These are phyloP conservation scores for Circinella minor DNA, from an alignment of 371 early-diverging fungal species.

Conservation along the genomic window DNA sequence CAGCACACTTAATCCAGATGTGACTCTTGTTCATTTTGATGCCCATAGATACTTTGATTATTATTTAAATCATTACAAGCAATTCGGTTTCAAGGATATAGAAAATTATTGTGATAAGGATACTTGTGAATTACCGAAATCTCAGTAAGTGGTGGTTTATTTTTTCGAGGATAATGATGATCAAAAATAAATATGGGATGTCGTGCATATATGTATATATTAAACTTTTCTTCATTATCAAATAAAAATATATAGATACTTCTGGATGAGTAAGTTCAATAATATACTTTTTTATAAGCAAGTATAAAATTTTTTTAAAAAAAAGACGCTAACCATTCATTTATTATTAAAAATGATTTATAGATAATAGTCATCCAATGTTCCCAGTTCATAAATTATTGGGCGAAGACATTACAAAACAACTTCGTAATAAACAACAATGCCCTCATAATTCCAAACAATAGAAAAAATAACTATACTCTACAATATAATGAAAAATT, in stretches of 20 bases:
- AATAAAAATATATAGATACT: slow-evolving; percentile 8
- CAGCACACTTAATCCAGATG: background rate
- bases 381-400: slow-evolving; percentile 19
- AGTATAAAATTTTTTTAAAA: no score
- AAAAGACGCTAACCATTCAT: background rate
- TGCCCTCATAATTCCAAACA: background rate
- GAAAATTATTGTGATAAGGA: slow-evolving; percentile 2
- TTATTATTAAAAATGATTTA: background rate
- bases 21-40: slow-evolving; percentile 12
- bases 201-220: no score
- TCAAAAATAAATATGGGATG: no score
- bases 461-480: no score
- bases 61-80: slow-evolving; percentile 8
- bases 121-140: slow-evolving; percentile 1
- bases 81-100: slow-evolving; percentile 17
- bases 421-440: background rate
- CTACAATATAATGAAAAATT: no score
- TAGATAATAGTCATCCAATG: slow-evolving; percentile 16
- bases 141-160: slow-evolving; percentile 15
- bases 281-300: background rate
- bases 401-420: slow-evolving; percentile 9
- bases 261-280: slow-evolving; percentile 22
- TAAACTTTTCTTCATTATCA: no score
- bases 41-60: slow-evolving; percentile 18
- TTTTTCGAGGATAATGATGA: background rate